Percentiles rank a stretch among this genome's conserved stretches.
phyloP scores from a whole-genome alignment of 1,139 yeast species.

The Lodderomyces margitis region DNA sequence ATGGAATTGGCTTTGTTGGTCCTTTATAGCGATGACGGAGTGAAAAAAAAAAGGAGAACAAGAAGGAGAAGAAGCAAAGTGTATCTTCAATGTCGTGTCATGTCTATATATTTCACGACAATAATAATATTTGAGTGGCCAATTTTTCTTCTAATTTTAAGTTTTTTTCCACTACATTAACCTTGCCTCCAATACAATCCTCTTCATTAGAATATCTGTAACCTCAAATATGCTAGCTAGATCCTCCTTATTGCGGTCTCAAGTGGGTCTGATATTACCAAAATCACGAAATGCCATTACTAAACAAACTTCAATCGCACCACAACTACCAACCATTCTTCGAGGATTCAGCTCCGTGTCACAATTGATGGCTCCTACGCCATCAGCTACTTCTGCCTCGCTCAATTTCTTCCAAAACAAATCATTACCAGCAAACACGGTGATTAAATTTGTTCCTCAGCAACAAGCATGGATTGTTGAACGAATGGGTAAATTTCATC shows the following conservation, averaged over 20 bases:
- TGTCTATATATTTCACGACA: not conserved
- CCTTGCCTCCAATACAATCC: not conserved
- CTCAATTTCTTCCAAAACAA: slow-evolving; percentile 67
- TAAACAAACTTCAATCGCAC: not conserved
- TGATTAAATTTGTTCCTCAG: slow-evolving; percentile 80
- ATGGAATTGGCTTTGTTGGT: too few species aligned
- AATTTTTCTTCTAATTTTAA: too few species aligned
- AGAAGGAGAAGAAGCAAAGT: too few species aligned
- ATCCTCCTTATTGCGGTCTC: not conserved
- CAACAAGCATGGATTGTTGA: slow-evolving; percentile 92
- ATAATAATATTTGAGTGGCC: slow-evolving; percentile 2
- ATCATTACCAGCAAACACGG: slow-evolving; percentile 69
- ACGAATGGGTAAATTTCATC: slow-evolving; percentile 82
- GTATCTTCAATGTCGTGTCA: not conserved
- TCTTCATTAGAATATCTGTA: too few species aligned
- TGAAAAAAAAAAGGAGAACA: too few species aligned
- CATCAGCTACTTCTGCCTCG: slow-evolving; percentile 15
- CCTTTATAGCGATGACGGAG: too few species aligned
- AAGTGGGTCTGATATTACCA: not conserved
- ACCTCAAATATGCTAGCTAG: slow-evolving; percentile 5
- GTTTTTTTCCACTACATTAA: not conserved
- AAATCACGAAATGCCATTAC: not conserved
- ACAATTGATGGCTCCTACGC: slow-evolving; percentile 3
- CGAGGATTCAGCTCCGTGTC: not conserved
- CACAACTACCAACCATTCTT: not conserved